A percentile compares a stretch with the other conserved stretches of the same genome.
These are phyloP conservation scores for Casuarina cunninghamiana DNA, from an alignment of 306 rosid genomes.

Conservation along the genomic window DNA sequence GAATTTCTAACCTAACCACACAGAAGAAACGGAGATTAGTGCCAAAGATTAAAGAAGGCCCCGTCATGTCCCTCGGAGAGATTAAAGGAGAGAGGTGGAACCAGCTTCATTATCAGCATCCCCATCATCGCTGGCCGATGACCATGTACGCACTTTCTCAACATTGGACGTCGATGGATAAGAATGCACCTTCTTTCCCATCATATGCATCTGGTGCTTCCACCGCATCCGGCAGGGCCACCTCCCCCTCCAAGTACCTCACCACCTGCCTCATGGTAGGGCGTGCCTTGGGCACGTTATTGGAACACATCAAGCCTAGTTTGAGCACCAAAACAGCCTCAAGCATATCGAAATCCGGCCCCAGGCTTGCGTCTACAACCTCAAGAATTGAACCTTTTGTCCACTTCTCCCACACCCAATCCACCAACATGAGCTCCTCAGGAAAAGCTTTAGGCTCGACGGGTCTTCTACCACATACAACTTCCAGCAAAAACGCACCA, in stretches of 20 bases:
- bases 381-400: slow-evolving; percentile 35
- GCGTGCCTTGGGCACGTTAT: slow-evolving; percentile 33
- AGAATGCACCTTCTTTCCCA: slow-evolving; percentile 25
- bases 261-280: slow-evolving; percentile 51
- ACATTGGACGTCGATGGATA: slow-evolving; percentile 30
- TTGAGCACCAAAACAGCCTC: slow-evolving; percentile 49
- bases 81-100: slow-evolving; percentile 24
- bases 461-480: slow-evolving; percentile 65
- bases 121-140: slow-evolving; percentile 34
- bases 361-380: slow-evolving; percentile 43
- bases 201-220: slow-evolving; percentile 26
- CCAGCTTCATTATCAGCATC: slow-evolving; percentile 36
- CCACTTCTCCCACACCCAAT: slow-evolving; percentile 67
- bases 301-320: slow-evolving; percentile 57
- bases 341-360: slow-evolving; percentile 35
- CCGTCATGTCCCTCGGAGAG: slow-evolving; percentile 17
- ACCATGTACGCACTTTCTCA: slow-evolving; percentile 30
- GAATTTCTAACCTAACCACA: not conserved
- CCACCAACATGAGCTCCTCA: slow-evolving; percentile 59
- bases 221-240: slow-evolving; percentile 30
- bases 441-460: slow-evolving; percentile 55
- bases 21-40: not conserved
- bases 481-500: slow-evolving; percentile 57
- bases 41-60: not conserved
- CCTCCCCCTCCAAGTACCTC: slow-evolving; percentile 52